Conservation (phyloP, 257 asterid genomes). For the Capsicum pubescens region DNA sequence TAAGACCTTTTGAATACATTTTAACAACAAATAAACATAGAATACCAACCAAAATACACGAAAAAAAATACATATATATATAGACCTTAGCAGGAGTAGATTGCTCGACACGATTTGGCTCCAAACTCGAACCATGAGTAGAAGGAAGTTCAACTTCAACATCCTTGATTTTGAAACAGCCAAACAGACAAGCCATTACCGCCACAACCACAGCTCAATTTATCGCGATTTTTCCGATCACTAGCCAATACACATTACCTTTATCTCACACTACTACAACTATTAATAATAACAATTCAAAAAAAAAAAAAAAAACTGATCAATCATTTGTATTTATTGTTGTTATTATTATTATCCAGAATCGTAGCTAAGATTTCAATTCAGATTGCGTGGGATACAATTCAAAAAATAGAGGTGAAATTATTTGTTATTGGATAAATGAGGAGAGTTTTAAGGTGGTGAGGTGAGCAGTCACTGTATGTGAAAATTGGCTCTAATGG, state of each 20-base stretch:
- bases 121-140: neutral
- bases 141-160: neutral
- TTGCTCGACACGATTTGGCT: neutral
- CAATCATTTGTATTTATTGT: neutral
- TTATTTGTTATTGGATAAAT: no score
- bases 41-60: neutral
- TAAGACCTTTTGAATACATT: no score
- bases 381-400: neutral
- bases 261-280: neutral
- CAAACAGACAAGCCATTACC: constrained; percentile 70
- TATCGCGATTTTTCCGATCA: neutral
- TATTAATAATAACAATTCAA: neutral
- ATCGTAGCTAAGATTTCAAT: neutral
- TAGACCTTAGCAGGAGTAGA: neutral
- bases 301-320: neutral
- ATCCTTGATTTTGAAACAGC: constrained; percentile 65
- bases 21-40: no score
- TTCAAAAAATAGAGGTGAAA: neutral
- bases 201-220: constrained; percentile 29
- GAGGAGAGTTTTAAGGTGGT: neutral
- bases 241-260: neutral
- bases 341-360: no score
- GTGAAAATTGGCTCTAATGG: neutral
- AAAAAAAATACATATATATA: neutral
- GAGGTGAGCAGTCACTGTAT: neutral